A percentile compares a stretch with the other conserved stretches of the same genome.
Evolutionary conservation across 2,329 filamentous ascomycete species (phyloP).

Genomic region (Saccharata proteae): DNA sequence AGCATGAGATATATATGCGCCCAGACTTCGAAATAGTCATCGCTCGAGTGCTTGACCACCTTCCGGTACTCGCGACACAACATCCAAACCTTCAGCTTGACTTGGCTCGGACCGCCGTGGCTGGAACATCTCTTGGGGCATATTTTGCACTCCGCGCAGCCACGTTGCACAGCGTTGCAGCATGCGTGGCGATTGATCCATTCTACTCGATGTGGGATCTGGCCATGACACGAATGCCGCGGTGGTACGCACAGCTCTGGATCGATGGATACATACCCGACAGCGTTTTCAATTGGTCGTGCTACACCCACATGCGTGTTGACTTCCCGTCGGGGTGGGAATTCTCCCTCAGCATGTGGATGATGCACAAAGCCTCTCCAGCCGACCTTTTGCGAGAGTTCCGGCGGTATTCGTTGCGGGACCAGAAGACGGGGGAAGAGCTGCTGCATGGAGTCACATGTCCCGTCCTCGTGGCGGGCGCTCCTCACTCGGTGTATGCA

Average conservation of each 20-base stretch:
- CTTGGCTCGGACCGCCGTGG: conserved; percentile 1
- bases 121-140: conserved; percentile 1
- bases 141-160: conserved; percentile 3
- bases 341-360: not conserved
- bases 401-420: not conserved
- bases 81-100: not conserved
- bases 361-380: not conserved
- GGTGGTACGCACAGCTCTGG: not conserved
- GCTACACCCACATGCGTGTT: not conserved
- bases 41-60: not conserved
- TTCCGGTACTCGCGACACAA: not conserved
- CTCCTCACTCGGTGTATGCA: not conserved
- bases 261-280: not conserved
- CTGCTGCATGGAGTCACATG: not conserved
- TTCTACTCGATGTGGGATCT: not conserved
- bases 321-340: not conserved
- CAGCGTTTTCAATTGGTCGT: not conserved
- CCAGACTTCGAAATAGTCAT: conserved; percentile 3
- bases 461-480: not conserved
- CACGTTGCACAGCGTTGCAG: not conserved
- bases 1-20: not conserved
- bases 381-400: not conserved
- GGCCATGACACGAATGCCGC: not conserved
- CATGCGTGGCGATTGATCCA: not conserved
- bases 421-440: not conserved